Percentiles rank a stretch among this genome's conserved stretches.
phyloP scores from a whole-genome alignment of 148 eudicot genomes.

The Bassia scoparia region DNA sequence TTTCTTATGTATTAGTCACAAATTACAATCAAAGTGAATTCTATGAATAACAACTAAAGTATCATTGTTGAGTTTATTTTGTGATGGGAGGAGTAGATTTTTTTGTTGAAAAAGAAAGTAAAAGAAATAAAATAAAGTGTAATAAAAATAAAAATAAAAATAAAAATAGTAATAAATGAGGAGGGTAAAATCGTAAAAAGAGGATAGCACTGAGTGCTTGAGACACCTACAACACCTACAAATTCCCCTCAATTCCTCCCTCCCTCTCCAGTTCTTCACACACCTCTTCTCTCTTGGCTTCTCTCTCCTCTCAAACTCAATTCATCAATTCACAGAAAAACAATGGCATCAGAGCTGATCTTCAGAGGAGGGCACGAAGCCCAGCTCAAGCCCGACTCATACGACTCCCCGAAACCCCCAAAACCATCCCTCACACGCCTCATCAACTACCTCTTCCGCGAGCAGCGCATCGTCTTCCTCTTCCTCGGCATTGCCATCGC shows the following conservation, averaged over 20 bases:
- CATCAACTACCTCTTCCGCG: slow-evolving; percentile 65
- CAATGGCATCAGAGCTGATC: slow-evolving; percentile 60
- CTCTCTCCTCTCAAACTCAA: neutral
- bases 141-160: too few relatives aligned
- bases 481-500: slow-evolving; percentile 70
- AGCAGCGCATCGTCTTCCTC: slow-evolving; percentile 71
- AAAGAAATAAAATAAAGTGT: too few relatives aligned
- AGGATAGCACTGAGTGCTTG: too few relatives aligned
- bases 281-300: neutral
- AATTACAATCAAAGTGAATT: too few relatives aligned
- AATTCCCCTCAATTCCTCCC: too few relatives aligned
- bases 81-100: too few relatives aligned
- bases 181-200: too few relatives aligned
- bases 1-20: too few relatives aligned
- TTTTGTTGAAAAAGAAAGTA: too few relatives aligned
- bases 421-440: slow-evolving; percentile 65
- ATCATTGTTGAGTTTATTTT: too few relatives aligned
- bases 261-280: neutral
- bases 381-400: slow-evolving; percentile 31
- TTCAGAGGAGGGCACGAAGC: slow-evolving; percentile 66
- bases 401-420: slow-evolving; percentile 60
- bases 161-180: too few relatives aligned
- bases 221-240: slow-evolving; percentile 15
- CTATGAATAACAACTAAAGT: too few relatives aligned
- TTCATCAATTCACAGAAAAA: neutral